Evolutionary conservation across 2,329 filamentous ascomycete species (phyloP).

Genomic region (Penicillium thymicola): DNA sequence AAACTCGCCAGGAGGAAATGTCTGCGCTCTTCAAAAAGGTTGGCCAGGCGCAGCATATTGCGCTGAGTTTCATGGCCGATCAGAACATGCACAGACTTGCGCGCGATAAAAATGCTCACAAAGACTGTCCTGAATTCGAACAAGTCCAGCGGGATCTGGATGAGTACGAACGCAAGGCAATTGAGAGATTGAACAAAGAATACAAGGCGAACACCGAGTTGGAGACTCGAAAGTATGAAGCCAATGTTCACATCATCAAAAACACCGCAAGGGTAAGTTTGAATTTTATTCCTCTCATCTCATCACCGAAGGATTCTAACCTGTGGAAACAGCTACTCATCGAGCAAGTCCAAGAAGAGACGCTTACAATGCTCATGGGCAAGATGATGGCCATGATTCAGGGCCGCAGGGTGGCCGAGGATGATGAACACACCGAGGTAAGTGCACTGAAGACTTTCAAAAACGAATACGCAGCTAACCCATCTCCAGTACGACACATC

Average conservation of each 20-base stretch:
- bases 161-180: slow-evolving; percentile 26
- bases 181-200: slow-evolving; percentile 29
- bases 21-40: slow-evolving; percentile 43
- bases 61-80: slow-evolving; percentile 39
- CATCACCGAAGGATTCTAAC: neutral
- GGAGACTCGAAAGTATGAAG: slow-evolving; percentile 29
- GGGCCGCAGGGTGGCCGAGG: slow-evolving; percentile 20
- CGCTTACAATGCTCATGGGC: slow-evolving; percentile 18
- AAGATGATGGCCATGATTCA: slow-evolving; percentile 19
- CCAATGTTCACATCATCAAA: slow-evolving; percentile 34
- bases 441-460: neutral
- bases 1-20: slow-evolving; percentile 43
- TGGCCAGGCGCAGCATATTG: slow-evolving; percentile 40
- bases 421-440: slow-evolving; percentile 28
- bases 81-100: slow-evolving; percentile 39
- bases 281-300: neutral
- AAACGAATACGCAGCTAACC: neutral
- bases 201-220: slow-evolving; percentile 34
- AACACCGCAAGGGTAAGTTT: slow-evolving; percentile 32
- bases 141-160: slow-evolving; percentile 34
- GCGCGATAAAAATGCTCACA: slow-evolving; percentile 42
- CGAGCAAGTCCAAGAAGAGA: slow-evolving; percentile 15
- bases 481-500: slow-evolving; percentile 30
- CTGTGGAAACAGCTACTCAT: slow-evolving; percentile 9
- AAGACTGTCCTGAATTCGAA: slow-evolving; percentile 38